Conservation (phyloP, 768 basidiomycete genomes). For the Termitomyces titanicus region DNA sequence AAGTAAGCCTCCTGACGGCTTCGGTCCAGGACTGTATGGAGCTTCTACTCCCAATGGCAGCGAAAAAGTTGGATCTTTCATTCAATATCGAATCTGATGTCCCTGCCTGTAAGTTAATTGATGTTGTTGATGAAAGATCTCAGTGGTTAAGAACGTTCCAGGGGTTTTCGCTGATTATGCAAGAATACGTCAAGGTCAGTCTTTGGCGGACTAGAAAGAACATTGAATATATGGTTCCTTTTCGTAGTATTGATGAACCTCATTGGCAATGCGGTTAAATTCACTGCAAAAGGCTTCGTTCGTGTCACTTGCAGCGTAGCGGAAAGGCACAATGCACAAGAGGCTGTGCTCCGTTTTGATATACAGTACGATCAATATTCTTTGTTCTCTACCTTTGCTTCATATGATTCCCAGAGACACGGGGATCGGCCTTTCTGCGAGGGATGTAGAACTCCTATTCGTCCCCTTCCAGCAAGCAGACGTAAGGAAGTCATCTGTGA, state of each 20-base stretch:
- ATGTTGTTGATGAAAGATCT: not conserved
- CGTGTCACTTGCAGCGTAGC: conserved; percentile 52
- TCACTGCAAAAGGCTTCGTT: conserved; percentile 62
- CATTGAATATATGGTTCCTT: not conserved
- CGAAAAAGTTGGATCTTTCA: conserved; percentile 69
- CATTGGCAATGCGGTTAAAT: conserved; percentile 76
- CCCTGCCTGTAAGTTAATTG: conserved; percentile 46
- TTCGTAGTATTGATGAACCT: conserved; percentile 67
- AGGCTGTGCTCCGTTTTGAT: conserved; percentile 58
- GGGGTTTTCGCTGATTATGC: conserved; percentile 75
- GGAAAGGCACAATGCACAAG: conserved; percentile 38
- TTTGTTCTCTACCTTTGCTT: not conserved
- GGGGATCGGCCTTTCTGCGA: conserved; percentile 66
- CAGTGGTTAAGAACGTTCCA: conserved; percentile 13
- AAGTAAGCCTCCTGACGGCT: conserved; percentile 5
- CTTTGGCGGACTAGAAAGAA: not conserved
- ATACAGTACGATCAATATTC: conserved; percentile 44
- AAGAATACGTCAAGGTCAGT: conserved; percentile 64
- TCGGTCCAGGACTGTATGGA: conserved; percentile 67
- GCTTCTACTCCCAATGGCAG: conserved; percentile 68
- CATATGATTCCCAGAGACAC: conserved; percentile 47
- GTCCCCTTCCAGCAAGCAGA: conserved; percentile 79
- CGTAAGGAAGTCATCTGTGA: conserved; percentile 20
- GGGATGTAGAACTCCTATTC: conserved; percentile 65
- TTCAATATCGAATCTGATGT: conserved; percentile 69